Conservation (phyloP, 257 asterid species). For the Capsicum pubescens region DNA sequence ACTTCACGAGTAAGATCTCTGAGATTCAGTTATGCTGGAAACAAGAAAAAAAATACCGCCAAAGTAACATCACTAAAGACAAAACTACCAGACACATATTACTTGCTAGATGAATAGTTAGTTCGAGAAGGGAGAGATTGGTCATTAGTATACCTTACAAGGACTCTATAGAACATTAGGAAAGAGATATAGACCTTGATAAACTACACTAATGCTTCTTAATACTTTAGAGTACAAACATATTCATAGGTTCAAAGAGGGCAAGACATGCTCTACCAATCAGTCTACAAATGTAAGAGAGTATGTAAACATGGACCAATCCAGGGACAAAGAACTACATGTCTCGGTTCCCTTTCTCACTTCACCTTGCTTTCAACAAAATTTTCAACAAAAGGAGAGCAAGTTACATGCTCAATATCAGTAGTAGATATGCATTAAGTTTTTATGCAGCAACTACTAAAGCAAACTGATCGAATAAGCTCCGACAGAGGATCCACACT, state of each 20-base stretch:
- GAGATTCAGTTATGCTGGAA: conserved; percentile 25
- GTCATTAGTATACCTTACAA: conserved; percentile 4
- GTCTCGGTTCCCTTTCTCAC: conserved; percentile 14
- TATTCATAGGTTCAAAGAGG: conserved; percentile 20
- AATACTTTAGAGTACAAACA: conserved; percentile 11
- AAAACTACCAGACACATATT: neutral
- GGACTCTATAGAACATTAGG: neutral
- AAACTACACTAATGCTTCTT: conserved; percentile 18
- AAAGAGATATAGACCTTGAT: neutral
- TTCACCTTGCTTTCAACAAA: conserved; percentile 15
- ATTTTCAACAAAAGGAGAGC: conserved; percentile 1
- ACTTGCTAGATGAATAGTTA: conserved; percentile 8
- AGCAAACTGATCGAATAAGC: neutral
- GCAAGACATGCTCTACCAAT: conserved; percentile 21
- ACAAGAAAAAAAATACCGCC: conserved; percentile 18
- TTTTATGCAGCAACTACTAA: neutral
- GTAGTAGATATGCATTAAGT: conserved; percentile 5
- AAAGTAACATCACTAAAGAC: neutral
- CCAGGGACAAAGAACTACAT: conserved; percentile 2
- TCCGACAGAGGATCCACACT: neutral
- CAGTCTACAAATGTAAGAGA: neutral
- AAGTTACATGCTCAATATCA: conserved; percentile 4
- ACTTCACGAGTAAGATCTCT: conserved; percentile 21
- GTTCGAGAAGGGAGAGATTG: neutral
- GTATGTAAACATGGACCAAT: neutral